These are phyloP conservation scores for Piromyces finnis DNA, from an alignment of 192 early-diverging fungal species.

Conservation along the genomic window DNA sequence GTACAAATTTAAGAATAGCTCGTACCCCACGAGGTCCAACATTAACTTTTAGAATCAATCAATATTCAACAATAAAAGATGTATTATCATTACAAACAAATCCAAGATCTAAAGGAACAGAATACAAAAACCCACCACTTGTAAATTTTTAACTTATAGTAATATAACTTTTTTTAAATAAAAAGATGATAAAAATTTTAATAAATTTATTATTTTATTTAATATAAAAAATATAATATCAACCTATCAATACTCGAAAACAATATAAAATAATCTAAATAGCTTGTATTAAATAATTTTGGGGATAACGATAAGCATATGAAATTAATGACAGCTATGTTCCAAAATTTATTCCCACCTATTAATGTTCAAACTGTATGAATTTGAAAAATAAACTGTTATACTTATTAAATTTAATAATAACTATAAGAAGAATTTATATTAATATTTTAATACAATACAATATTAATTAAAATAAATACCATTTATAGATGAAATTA, in stretches of 20 bases:
- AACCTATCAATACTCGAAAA: not conserved
- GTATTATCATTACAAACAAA: constrained; percentile 55
- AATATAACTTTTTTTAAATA: too few relatives aligned
- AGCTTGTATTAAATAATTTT: constrained; percentile 69
- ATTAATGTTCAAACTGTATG: constrained; percentile 83
- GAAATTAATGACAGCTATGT: constrained; percentile 81
- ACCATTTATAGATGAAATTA: constrained; percentile 84
- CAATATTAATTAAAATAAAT: not conserved
- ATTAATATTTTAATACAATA: not conserved
- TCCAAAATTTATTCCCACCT: constrained; percentile 93
- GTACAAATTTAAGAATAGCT: constrained; percentile 62
- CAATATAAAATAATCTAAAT: not conserved
- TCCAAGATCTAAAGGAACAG: constrained; percentile 56
- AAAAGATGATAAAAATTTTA: too few relatives aligned
- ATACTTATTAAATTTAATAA: too few relatives aligned
- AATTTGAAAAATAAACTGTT: too few relatives aligned
- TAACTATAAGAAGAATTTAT: not conserved
- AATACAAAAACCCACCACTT: constrained; percentile 64
- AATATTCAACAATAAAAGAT: constrained; percentile 70
- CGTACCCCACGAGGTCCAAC: constrained; percentile 86
- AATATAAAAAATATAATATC: constrained; percentile 9
- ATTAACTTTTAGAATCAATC: constrained; percentile 61
- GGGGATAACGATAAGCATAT: constrained; percentile 49
- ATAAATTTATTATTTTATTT: too few relatives aligned
- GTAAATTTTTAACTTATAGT: too few relatives aligned